Evolutionary conservation across 1,284 basidiomycete species (phyloP).

Genomic region (Naganishia sp.): DNA sequence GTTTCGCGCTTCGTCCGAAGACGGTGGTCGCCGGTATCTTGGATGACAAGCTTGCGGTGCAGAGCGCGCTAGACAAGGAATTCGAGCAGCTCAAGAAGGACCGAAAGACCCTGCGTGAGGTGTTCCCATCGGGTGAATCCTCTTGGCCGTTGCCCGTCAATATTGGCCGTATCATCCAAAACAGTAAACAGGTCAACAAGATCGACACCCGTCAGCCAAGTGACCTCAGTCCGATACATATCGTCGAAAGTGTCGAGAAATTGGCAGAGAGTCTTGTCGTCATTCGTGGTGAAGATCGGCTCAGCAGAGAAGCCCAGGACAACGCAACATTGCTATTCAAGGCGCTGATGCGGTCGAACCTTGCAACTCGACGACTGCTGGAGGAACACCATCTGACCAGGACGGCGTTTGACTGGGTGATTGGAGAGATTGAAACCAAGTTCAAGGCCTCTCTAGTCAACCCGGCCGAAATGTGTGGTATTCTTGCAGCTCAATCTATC

Average conservation of each 20-base stretch:
- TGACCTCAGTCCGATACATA: conserved; percentile 84
- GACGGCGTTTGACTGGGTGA: conserved; percentile 95
- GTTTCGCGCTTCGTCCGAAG: conserved; percentile 36
- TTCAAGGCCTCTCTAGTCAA: conserved; percentile 90
- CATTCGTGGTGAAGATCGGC: conserved; percentile 78
- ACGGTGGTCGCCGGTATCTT: conserved; percentile 91
- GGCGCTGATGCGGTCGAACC: conserved; percentile 86
- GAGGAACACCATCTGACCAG: conserved; percentile 82
- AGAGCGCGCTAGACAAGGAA: conserved; percentile 85
- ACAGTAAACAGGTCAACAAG: conserved; percentile 95
- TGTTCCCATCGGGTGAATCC: conserved; percentile 79
- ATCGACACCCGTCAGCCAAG: conserved; percentile 91
- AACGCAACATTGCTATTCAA: conserved; percentile 92
- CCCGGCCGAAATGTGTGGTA: conserved; percentile 99
- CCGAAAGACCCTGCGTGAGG: conserved; percentile 75
- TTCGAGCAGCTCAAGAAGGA: conserved; percentile 75
- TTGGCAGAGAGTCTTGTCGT: conserved; percentile 74
- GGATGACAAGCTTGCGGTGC: conserved; percentile 83
- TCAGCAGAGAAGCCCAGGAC: conserved; percentile 74
- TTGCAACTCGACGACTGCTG: conserved; percentile 78
- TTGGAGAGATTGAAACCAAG: conserved; percentile 93
- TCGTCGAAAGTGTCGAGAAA: conserved; percentile 75
- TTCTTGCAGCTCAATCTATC: conserved; percentile 95
- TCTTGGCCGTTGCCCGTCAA: conserved; percentile 84
- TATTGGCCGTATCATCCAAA: conserved; percentile 89